Evolutionary conservation across 2,329 filamentous ascomycete species (phyloP), one percentile per base, ranked within the genome.

Genomic region (Aspergillus sp.): DNA sequence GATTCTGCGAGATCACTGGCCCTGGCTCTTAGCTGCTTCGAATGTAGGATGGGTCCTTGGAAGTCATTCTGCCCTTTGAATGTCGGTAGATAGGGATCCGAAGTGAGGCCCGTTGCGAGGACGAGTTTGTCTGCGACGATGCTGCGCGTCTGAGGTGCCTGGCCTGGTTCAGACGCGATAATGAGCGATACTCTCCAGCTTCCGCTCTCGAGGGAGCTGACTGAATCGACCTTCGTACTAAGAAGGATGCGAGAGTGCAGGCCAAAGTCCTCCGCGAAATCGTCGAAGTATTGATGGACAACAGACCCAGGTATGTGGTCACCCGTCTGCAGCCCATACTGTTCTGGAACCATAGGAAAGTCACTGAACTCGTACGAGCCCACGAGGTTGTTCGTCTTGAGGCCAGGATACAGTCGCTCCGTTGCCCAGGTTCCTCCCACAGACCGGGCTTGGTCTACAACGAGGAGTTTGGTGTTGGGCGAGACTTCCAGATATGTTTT

Each of bases 351-450:
- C 84, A 92, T 87, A n/a, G 87, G 86, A 54, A 88, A 89, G 61
- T 90, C 88, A 0, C 83, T 83, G 62, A 82, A 91, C 67, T 92
- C 87, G 59, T 86, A 89, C 0, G 83, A 87, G 2, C 88, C 88
- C 11, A 86, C 67, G 66, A 89, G 80, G 63, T 91, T 91, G 70
- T 93, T 92, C 49, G 82, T 85, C 61, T 85, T 88, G 45, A 93
- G 77, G 1, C 83, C 84, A 0, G 85, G 82, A 65, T 91, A 77
- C 0, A 90, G 71, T 1, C 87, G 80, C 31, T 87, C 75, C 50
- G 82, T 75, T 6, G 84, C 81, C 88, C 88, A 92, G n/a, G 85
- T 84, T 3, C 89, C 88, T 1, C 88, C 89, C 4, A 86, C 62
- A 0, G 81, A 80, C 11, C 75, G 66, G 9, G 78, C 76, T 5